Conservation (phyloP, 139 green algal species). For the Micromonas pusilla region DNA sequence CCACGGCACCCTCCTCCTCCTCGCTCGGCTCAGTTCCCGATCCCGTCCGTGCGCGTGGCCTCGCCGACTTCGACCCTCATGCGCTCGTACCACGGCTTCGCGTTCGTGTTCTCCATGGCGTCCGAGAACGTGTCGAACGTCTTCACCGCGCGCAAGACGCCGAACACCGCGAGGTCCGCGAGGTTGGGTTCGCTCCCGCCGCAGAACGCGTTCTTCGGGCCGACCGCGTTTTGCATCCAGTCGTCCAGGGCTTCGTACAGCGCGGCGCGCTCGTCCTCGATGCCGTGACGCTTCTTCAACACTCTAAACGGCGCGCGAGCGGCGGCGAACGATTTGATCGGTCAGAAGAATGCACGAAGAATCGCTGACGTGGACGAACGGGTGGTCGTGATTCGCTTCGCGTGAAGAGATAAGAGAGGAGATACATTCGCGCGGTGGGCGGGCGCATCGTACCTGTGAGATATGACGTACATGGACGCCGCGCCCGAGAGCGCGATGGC, state of each 20-base stretch:
- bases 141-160: conserved; percentile 71
- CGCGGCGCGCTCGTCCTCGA: conserved; percentile 69
- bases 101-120: conserved; percentile 47
- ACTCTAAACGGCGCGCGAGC: too few relatives aligned
- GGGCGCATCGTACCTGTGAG: too few relatives aligned
- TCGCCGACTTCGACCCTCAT: conserved; percentile 2
- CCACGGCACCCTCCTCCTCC: too few relatives aligned
- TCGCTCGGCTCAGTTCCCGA: conserved; percentile 14
- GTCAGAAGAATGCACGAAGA: too few relatives aligned
- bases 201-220: conserved; percentile 31
- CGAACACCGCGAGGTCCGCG: conserved; percentile 85
- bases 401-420: too few relatives aligned
- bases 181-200: conserved; percentile 67
- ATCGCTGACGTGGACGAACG: too few relatives aligned
- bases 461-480: conserved; percentile 48
- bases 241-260: conserved; percentile 60
- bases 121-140: conserved; percentile 79
- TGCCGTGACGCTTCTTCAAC: conserved; percentile 85
- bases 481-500: conserved; percentile 34
- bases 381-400: too few relatives aligned
- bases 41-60: conserved; percentile 2
- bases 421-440: too few relatives aligned
- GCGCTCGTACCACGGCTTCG: conserved; percentile 8
- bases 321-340: too few relatives aligned
- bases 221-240: conserved; percentile 46